Evolutionary conservation across 139 green algal genomes (phyloP).

Genomic region (Auxenochlorella protothecoides): DNA sequence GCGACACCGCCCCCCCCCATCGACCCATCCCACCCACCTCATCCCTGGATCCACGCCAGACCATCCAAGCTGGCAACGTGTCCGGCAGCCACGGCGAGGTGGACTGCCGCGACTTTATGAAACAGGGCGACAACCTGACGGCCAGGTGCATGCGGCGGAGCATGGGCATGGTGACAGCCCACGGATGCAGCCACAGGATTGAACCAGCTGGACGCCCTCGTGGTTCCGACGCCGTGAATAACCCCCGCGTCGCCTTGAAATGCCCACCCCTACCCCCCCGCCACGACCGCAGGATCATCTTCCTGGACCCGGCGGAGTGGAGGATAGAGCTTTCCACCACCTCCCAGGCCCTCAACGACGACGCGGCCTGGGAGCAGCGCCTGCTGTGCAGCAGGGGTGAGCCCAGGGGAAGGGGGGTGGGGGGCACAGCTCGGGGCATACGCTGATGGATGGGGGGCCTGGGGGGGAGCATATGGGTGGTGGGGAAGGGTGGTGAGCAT

Average conservation of each 20-base stretch:
- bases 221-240: no score
- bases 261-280: neutral
- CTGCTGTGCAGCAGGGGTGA: conserved; percentile 3
- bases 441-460: neutral
- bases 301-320: conserved; percentile 3
- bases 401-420: no score
- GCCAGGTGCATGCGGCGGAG: conserved; percentile 12
- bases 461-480: neutral
- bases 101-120: conserved; percentile 21
- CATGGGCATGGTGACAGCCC: no score
- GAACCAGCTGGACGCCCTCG: no score
- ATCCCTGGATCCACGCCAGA: no score
- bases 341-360: conserved; percentile 17
- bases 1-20: no score
- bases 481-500: neutral
- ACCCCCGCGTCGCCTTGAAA: no score
- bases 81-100: neutral
- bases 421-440: no score
- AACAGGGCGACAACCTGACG: conserved; percentile 17
- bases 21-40: no score
- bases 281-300: conserved; percentile 13
- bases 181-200: no score
- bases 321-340: conserved; percentile 18
- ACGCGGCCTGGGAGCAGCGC: conserved; percentile 28
- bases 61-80: neutral